phyloP scores from a whole-genome alignment of 345 rosid species.

The Eucalyptus regnans region DNA sequence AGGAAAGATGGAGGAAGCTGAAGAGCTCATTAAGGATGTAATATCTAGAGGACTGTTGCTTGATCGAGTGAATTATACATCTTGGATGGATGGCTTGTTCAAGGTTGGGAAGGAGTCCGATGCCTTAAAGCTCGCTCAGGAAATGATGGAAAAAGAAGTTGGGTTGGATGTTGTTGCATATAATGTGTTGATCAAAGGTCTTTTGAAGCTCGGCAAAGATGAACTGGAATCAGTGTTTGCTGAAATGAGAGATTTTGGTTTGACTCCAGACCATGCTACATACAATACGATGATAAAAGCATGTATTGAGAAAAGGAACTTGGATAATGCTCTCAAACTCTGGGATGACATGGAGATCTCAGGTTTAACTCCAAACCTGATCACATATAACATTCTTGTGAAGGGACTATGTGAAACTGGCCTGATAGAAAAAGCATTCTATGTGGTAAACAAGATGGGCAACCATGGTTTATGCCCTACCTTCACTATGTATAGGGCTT shows the following conservation, averaged over 20 bases:
- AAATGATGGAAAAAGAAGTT: conserved; percentile 51
- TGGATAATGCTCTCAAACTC: conserved; percentile 37
- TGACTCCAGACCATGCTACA: conserved; percentile 56
- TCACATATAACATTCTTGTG: conserved; percentile 53
- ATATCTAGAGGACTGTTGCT: conserved; percentile 42
- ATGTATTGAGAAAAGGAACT: conserved; percentile 40
- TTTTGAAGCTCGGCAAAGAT: conserved; percentile 42
- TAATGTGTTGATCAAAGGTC: conserved; percentile 72
- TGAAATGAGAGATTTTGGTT: conserved; percentile 56
- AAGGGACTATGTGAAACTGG: conserved; percentile 41
- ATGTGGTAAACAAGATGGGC: conserved; percentile 43
- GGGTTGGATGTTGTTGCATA: conserved; percentile 68
- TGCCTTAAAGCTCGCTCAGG: conserved; percentile 60
- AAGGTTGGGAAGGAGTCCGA: conserved; percentile 58
- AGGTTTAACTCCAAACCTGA: conserved; percentile 43
- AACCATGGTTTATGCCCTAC: conserved; percentile 39
- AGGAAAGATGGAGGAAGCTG: conserved; percentile 44
- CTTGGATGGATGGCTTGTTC: conserved; percentile 81
- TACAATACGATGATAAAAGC: conserved; percentile 71
- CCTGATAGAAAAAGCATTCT: conserved; percentile 35
- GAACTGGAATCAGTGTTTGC: conserved; percentile 38
- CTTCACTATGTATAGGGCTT: conserved; percentile 25
- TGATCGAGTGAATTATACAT: conserved; percentile 75
- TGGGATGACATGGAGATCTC: conserved; percentile 61
- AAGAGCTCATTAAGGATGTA: conserved; percentile 32